Conservation (phyloP, 345 rosid species). For the Sonneratia caseolaris region DNA sequence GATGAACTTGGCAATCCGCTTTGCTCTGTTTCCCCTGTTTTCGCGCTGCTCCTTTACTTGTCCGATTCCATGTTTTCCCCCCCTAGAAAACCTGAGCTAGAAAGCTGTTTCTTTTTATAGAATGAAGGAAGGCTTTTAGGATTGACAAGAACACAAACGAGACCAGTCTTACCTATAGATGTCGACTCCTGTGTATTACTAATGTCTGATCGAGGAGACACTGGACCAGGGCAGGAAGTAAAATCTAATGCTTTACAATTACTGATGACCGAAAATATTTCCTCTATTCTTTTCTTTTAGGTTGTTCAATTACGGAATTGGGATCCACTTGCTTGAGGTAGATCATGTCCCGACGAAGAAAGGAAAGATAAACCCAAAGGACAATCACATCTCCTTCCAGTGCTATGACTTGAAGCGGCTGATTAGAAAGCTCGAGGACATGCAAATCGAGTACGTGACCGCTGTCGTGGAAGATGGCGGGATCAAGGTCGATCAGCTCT, state of each 20-base stretch:
- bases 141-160: no score
- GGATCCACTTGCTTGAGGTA: conserved; percentile 36
- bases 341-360: conserved; percentile 19
- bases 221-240: no score
- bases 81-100: neutral
- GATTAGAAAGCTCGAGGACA: conserved; percentile 19
- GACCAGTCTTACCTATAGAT: no score
- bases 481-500: conserved; percentile 36
- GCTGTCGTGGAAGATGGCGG: conserved; percentile 40
- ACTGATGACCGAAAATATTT: no score
- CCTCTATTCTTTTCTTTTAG: conserved; percentile 6
- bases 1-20: no score
- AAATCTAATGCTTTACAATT: no score
- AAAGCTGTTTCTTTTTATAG: neutral
- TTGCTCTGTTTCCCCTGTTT: no score
- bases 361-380: conserved; percentile 37
- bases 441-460: conserved; percentile 31
- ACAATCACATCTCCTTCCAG: conserved; percentile 45
- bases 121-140: neutral
- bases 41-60: no score
- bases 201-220: no score
- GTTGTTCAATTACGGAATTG: conserved; percentile 41
- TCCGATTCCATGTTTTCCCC: no score
- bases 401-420: conserved; percentile 31
- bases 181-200: no score